Evolutionary conservation across 345 rosid species (phyloP), one percentile per base, ranked within the genome.

Genomic region (Trapa incisa): DNA sequence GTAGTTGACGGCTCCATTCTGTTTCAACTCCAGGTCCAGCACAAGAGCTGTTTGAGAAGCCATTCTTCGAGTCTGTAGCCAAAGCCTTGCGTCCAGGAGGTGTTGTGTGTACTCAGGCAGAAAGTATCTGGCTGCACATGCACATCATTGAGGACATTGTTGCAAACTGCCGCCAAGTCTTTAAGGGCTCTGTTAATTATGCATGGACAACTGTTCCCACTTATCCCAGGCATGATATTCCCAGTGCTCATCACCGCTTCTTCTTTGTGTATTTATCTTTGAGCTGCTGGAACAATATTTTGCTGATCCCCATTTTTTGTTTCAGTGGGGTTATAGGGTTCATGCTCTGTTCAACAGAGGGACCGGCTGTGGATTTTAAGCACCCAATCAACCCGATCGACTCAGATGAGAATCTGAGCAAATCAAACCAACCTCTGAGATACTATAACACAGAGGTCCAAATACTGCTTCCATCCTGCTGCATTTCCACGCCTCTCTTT

Each of bases 191-290:
- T 3, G 97, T 93, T 29, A 90, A 87, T 71, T 93, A 93, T 70
- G 98, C 96, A 45, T 93, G 97, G 98, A 93, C 97, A 16, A 90
- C 97, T 5, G 98, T 93, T 63, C 98, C 98, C 36, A 93, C 98
- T 1, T 93, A 93, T 71, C 98, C 98, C 57, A 93, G 98, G 98
- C 76, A 73, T 42, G 67, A 62, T 47, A 65, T 66, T 62, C 60
- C 38, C 33, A 33, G 11, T 1, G 7, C 35, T 58, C 5, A 8
- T 37, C 50, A 15, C 56, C 50, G 33, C 56, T 53, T 48, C 35
- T n/a, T 52, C 38, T 29, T 35, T 42, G 39, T 33, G 35, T 64
- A 4, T 6, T 64, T 39, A 2, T 45, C 7, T 65, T 69, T 41
- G 43, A 42, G 66, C 56, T 67, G 39, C 63, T 69, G 68, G 71